Evolutionary conservation across 768 basidiomycete genomes (phyloP), one percentile per base, ranked within the genome.

Genomic region (Auriscalpium vulgare): DNA sequence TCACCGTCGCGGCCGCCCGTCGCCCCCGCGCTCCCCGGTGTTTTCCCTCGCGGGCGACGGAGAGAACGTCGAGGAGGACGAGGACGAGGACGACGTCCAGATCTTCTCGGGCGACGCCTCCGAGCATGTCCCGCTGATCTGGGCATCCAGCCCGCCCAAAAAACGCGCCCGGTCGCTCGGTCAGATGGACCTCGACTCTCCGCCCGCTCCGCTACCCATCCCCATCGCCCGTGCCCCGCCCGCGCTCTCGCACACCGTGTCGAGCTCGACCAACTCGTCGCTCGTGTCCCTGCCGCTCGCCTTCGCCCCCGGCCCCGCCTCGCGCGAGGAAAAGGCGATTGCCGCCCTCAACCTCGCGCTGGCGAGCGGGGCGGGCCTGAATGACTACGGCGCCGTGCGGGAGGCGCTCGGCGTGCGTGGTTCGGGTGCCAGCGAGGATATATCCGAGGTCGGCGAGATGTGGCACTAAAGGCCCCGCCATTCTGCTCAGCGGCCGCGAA

Each of bases 351-450:
- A 72, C 36, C 68, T 85, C 3, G 82, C 81, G 16, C 75, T 85
- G 70, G 83, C 84, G 11, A 84, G 78, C 57, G 84, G 83, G 44
- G 83, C 83, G 10, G 82, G 81, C 29, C 65, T 85, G 40, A 75
- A 74, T 52, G 83, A 85, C 62, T 85, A 84, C 55, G 70, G 72
- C 53, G 75, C 78, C 1, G 69, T 81, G 37, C 74, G 72, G 55
- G 68, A 70, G 36, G 61, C 74, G 44, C 70, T 80, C 47, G 64
- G 63, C 9, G 59, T 65, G 11, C 53, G 63, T 21, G 60, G 56
- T 14, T 60, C 67, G 55, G 54, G 53, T 54, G 60, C 67, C 19
- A 58, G 61, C 19, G 58, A 56, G 56, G 77, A 79, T 50, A 75
- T 71, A 56, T 74, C 72, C 4, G 55, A 80, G 57, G 75, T 74